These are phyloP conservation scores for Exophiala oligosperma DNA, from an alignment of 2,329 filamentous ascomycete species.

Conservation along the genomic window DNA sequence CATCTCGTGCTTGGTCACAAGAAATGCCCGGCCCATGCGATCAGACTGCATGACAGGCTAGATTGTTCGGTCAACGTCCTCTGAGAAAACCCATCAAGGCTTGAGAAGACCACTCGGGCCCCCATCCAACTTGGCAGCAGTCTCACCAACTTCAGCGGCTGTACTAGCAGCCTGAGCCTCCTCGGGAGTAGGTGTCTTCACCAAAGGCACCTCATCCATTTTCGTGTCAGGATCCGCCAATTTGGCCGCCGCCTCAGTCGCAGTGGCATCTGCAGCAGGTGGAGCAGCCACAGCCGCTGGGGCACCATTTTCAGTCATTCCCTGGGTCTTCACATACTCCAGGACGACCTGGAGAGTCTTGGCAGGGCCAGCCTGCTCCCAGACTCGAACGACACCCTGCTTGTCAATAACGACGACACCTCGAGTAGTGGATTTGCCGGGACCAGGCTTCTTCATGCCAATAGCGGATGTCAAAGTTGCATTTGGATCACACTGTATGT, in stretches of 20 bases:
- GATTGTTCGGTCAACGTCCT: no score
- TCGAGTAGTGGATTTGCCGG: conserved; percentile 68
- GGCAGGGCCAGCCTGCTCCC: conserved; percentile 73
- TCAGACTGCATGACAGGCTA: no score
- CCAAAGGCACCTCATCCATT: conserved; percentile 26
- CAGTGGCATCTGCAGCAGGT: conserved; percentile 15
- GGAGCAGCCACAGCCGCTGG: conserved; percentile 14
- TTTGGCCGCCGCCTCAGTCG: conserved; percentile 18
- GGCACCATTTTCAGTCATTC: conserved; percentile 16
- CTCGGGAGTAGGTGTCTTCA: conserved; percentile 19
- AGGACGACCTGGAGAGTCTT: conserved; percentile 76
- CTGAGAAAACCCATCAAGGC: not conserved
- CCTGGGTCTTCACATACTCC: conserved; percentile 50
- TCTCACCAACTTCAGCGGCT: conserved; percentile 26
- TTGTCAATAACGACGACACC: conserved; percentile 89
- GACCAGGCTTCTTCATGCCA: conserved; percentile 78
- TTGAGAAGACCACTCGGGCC: conserved; percentile 7
- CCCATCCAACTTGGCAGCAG: conserved; percentile 23
- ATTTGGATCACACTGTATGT: conserved; percentile 65
- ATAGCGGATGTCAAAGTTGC: conserved; percentile 77
- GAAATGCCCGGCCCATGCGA: not conserved
- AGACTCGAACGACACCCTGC: conserved; percentile 73
- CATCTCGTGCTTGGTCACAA: not conserved
- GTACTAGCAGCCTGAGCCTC: conserved; percentile 25
- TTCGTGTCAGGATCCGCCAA: conserved; percentile 22